Percentiles rank a stretch among this genome's conserved stretches.
These are phyloP conservation scores for Agaricus blazei DNA, from an alignment of 768 basidiomycete species.

Conservation along the genomic window DNA sequence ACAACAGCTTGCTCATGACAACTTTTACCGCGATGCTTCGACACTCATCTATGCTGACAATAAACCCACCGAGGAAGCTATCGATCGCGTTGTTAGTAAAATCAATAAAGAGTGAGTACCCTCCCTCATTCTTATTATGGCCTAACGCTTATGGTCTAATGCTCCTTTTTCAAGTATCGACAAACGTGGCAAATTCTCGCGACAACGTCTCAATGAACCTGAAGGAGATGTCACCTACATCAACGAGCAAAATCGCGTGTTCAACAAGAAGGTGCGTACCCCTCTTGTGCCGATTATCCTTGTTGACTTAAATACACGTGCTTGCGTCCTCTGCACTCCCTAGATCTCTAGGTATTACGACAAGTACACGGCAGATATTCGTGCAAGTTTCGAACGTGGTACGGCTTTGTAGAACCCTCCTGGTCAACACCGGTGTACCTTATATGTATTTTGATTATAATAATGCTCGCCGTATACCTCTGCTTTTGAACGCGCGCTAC, in stretches of 20 bases:
- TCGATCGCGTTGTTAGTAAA: constrained; percentile 87
- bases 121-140: background rate
- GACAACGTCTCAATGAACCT: constrained; percentile 86
- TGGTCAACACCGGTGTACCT: too few relatives aligned
- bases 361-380: constrained; percentile 94
- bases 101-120: constrained; percentile 85
- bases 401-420: constrained; percentile 61
- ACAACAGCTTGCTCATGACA: constrained; percentile 69
- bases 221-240: constrained; percentile 98
- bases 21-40: constrained; percentile 90
- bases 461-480: too few relatives aligned
- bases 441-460: too few relatives aligned
- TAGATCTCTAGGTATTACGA: constrained; percentile 94
- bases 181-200: constrained; percentile 85
- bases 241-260: constrained; percentile 96
- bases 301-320: too few relatives aligned
- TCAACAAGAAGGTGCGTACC: constrained; percentile 84
- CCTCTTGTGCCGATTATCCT: too few relatives aligned
- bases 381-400: constrained; percentile 96
- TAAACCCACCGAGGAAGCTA: constrained; percentile 93
- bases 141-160: background rate
- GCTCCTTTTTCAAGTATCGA: constrained; percentile 54
- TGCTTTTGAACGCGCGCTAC: too few relatives aligned
- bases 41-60: constrained; percentile 90
- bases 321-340: constrained; percentile 6